Base-by-base conservation (phyloP, 441 rosid genomes). In the Lepidium campestre region DNA sequence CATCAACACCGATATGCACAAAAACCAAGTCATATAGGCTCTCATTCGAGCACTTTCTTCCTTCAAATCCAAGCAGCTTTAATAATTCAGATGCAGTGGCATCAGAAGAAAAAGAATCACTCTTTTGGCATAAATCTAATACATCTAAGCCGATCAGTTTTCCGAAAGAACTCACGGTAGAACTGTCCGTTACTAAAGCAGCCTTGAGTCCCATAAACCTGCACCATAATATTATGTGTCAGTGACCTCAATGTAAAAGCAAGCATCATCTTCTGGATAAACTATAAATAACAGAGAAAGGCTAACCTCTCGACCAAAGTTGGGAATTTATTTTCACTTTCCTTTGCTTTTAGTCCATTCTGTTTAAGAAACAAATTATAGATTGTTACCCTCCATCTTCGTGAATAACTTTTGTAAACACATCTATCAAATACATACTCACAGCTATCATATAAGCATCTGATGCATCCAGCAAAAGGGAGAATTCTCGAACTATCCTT, bases 161-260 rank as follows among this genome's bases (percentile, higher is more conserved):
- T 41, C 78, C 83, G 7, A 91, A 87, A 47, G 87, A 85, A 67
- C 50, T 78, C 81, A 80, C 68, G 39, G 62, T 49, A 15, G 80
- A 68, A 67, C 65, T 77, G 59, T 80, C 81, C 0, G 92, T 87
- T 29, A 91, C 65, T 31, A 87, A 22, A 65, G 95, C 90, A 75
- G 88, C 86, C 81, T 70, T 91, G 84, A 93, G 68, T 64, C 91
- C 95, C 95, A 83, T 83, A 70, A 89, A 90, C 81, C 97, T 93
- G 76, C 65, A 57, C 64, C 70, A 36, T 19, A 5, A 20, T 17
- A 45, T 25, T 10, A 7, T 17, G 44, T 10, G 10, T 35, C 50
- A 66, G 49, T 14, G 64, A 41, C 54, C 19, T 4, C 13, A 59
- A 62, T 35, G 62, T 53, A 17, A 14, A 47, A 23, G 34, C 4